Evolutionary conservation across 2,329 filamentous ascomycete genomes (phyloP).

Genomic region (Xylariaceae sp.): DNA sequence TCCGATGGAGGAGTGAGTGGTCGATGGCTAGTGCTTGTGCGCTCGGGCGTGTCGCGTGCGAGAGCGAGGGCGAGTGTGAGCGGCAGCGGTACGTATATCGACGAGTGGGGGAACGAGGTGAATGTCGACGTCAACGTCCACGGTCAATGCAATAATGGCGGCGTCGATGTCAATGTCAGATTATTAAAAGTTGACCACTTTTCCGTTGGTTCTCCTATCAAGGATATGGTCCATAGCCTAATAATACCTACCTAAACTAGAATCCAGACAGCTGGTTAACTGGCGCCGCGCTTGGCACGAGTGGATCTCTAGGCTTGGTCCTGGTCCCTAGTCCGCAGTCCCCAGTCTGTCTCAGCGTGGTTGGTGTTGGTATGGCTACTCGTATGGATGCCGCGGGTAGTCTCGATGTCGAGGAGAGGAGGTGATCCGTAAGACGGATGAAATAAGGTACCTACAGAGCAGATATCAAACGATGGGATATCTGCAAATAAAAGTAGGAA

Average conservation of each 20-base stretch:
- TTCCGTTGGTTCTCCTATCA: conserved; percentile 19
- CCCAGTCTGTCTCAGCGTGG: too few species aligned
- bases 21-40: conserved; percentile 8
- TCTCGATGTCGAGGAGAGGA: not conserved
- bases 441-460: not conserved
- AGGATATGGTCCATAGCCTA: conserved; percentile 5
- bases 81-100: too few species aligned
- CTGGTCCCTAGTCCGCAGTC: too few species aligned
- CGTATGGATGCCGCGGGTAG: not conserved
- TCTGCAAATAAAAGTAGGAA: not conserved
- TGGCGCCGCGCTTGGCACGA: conserved; percentile 15
- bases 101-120: not conserved
- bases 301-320: conserved; percentile 11
- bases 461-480: not conserved
- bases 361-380: too few species aligned
- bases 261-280: conserved; percentile 10
- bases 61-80: not conserved
- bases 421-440: not conserved
- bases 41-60: conserved; percentile 3
- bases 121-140: not conserved
- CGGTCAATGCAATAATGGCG: not conserved
- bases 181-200: conserved; percentile 15
- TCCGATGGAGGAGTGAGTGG: conserved; percentile 1
- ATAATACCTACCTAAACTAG: conserved; percentile 7
- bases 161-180: conserved; percentile 3